Conservation (phyloP, 768 basidiomycete genomes). For the Rossbeevera mucosa region DNA sequence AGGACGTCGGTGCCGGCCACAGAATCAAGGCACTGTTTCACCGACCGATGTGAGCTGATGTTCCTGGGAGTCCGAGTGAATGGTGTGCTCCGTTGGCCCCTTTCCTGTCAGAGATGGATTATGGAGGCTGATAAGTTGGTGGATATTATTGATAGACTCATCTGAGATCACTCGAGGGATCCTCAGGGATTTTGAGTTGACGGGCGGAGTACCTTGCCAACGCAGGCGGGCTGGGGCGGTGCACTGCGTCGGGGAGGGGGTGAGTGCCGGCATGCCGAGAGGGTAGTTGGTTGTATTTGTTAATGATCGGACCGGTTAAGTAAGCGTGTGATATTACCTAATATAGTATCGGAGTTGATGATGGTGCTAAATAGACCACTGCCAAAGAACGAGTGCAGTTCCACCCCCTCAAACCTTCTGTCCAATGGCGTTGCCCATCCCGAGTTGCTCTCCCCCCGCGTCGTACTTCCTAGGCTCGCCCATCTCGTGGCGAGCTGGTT, state of each 20-base stretch:
- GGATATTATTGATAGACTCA: background rate
- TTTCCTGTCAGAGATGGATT: background rate
- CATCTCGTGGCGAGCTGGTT: conserved; percentile 64
- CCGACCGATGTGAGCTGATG: background rate
- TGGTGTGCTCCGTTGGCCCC: background rate
- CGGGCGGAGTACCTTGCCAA: background rate
- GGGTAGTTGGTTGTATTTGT: conserved; percentile 17
- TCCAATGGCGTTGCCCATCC: conserved; percentile 15
- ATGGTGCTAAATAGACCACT: conserved; percentile 27
- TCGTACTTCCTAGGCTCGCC: conserved; percentile 67
- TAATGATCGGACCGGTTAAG: conserved; percentile 24
- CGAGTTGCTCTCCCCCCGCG: background rate
- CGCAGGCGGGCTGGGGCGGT: background rate
- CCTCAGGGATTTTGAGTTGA: background rate
- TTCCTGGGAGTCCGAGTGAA: background rate
- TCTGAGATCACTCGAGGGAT: background rate
- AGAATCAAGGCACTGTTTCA: too few relatives aligned
- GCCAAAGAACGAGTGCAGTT: background rate
- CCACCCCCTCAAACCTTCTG: conserved; percentile 31
- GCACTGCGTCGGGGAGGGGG: background rate
- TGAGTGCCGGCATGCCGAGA: conserved; percentile 24
- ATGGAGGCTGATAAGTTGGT: too few relatives aligned
- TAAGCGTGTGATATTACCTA: conserved; percentile 23
- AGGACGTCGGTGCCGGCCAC: too few relatives aligned
- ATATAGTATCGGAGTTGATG: conserved; percentile 1